Evolutionary conservation across 2,329 filamentous ascomycete species (phyloP).

Genomic region (Albophoma yamanashiensis): DNA sequence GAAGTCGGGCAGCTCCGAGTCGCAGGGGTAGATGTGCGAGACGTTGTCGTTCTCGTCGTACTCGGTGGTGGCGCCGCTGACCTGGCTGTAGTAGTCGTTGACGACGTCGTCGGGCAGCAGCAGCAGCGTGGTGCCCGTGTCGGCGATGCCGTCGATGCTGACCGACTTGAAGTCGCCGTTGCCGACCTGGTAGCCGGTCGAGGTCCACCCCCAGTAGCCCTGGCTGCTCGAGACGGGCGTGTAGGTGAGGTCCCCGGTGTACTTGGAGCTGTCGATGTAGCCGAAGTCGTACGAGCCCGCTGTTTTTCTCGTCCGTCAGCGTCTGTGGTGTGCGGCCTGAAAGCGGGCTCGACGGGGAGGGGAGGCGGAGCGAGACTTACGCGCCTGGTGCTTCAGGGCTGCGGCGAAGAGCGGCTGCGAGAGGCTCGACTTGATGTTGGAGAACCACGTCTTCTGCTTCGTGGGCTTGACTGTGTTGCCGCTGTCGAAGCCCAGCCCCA

Average conservation of each 20-base stretch:
- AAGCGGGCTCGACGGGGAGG: too few relatives aligned
- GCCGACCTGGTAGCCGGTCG: constrained; percentile 11
- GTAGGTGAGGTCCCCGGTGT: constrained; percentile 51
- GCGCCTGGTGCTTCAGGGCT: constrained; percentile 40
- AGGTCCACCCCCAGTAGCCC: constrained; percentile 49
- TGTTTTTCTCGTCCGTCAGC: not conserved
- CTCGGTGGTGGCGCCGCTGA: constrained; percentile 19
- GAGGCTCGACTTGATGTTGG: constrained; percentile 15
- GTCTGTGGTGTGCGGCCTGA: too few relatives aligned
- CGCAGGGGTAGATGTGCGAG: constrained; percentile 31
- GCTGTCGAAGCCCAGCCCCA: constrained; percentile 31
- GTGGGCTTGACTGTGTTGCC: constrained; percentile 30
- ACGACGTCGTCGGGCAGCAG: constrained; percentile 43
- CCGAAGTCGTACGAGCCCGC: constrained; percentile 66
- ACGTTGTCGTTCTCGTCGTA: constrained; percentile 14
- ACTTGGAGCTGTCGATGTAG: constrained; percentile 52
- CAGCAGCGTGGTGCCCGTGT: constrained; percentile 53
- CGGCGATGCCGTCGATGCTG: constrained; percentile 30
- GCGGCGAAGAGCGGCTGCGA: constrained; percentile 50
- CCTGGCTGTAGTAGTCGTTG: constrained; percentile 34
- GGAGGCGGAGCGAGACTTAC: not conserved
- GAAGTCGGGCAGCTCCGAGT: constrained; percentile 32
- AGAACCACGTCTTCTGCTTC: constrained; percentile 32
- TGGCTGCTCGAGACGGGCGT: constrained; percentile 48
- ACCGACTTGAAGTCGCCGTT: constrained; percentile 11